Base-by-base conservation (phyloP, 2,329 filamentous ascomycete species). In the Cytospora piceicola region DNA sequence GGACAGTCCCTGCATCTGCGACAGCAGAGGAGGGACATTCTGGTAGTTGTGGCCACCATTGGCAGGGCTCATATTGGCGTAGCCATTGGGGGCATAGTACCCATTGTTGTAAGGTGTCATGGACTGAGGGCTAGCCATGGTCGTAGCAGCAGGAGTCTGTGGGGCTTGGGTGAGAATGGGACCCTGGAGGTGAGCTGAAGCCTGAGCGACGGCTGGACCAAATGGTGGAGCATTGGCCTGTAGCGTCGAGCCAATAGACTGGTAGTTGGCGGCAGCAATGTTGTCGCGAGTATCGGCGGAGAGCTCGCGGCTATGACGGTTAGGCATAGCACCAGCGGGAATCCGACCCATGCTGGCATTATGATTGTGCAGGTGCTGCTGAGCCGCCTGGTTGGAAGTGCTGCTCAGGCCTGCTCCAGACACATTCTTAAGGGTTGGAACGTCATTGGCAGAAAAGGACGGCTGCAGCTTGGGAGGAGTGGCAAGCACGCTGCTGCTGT, bases 381-480 rank as follows among this genome's bases (percentile, higher is more conserved):
- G 84, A 3, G 85, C 85, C 4, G 85, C 85, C 71, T 88, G 85
- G 67, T 84, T 85, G 75, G 86, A 86, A 66, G 82, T 79, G 68
- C 81, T 84, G 72, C 75, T 58, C 63, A 77, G 73, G 57, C 83
- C 79, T 58, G 82, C 77, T 57, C 79, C 82, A 63, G 85, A 84
- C 62, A 85, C 82, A 70, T 83, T 90, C 84, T 95, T 96, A 73
- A 93, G 82, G 9, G 93, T 96, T 5, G 93, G 91, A 24, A 97
- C 84, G 73, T 98, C 94, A 76, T 91, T 95, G 62, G 92, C 88
- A 12, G 95, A 97, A 80, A 92, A 97, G 0, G 94, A 97, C 54
- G 91, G 89, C 77, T 94, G 91, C 65, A 97, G 78, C 80, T 92
- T 93, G 34, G 90, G 88, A 42, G 90, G 86, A 61, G 86, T 86